Base-by-base conservation (phyloP, 2,329 filamentous ascomycete species). In the Apiospora arundinis region DNA sequence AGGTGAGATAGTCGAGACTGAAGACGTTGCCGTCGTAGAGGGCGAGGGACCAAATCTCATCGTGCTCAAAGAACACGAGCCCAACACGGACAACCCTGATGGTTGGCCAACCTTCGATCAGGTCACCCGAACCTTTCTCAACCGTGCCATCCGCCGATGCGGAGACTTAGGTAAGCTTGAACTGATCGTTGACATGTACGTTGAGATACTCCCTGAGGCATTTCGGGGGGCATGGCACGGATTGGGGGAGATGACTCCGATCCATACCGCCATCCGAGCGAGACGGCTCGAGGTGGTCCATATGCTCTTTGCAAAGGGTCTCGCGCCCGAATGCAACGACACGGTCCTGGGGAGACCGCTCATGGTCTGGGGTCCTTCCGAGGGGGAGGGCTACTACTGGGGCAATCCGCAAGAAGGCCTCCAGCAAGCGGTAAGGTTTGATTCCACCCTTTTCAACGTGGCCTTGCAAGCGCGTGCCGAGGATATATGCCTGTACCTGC, bases 261-360 rank as follows among this genome's bases (percentile, higher is more conserved):
- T 60, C 52, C 52, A 60, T 9, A 60, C 52, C 52, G 52, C 52
- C 18, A 60, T 60, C 52, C 52, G 52, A 37, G 52, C 52, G 28
- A 37, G 21, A 8, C 52, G 52, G 28, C 18, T 60, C 52, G 52
- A 37, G 28, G 28, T 60, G 8, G 52, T 60, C 28, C 52, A 60
- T 16, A 16, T 60, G 52, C 28, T 60, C n/a, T 16, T 6, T 60
- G 16, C 11, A 60, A 7, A 37, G 25, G 28, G 28, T 16, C 52
- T 60, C 18, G 52, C 52, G 52, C 52, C 52, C 52, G 52, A 60
- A 9, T 60, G 52, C 28, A 37, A 60, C 7, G 52, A 60, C 16
- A 37, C 28, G 28, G 18, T 60, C 16, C 16, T 60, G 2, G 52
- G 52, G 8, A 21, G 25, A 21, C 52, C 52, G 0, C 8, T 37